Conservation (phyloP, 345 rosid genomes). For the Salix purpurea region DNA sequence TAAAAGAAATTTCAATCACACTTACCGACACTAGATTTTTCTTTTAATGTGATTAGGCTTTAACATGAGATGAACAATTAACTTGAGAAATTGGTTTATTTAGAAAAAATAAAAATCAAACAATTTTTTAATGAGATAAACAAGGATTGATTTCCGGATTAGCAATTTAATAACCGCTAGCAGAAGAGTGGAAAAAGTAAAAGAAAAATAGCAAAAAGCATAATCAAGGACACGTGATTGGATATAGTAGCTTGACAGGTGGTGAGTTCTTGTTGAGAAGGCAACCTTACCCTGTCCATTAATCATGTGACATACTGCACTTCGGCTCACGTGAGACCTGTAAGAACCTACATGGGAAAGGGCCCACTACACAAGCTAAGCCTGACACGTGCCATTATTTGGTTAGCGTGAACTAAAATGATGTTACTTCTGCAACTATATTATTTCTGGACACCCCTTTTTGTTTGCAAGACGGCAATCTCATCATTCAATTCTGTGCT, state of each 20-base stretch:
- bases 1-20: too few relatives aligned
- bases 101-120: too few relatives aligned
- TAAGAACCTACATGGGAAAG: conserved; percentile 15
- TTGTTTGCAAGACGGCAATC: neutral
- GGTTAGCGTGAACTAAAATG: conserved; percentile 9
- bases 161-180: too few relatives aligned
- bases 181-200: neutral
- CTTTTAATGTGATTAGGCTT: too few relatives aligned
- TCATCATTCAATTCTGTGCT: neutral
- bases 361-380: conserved; percentile 36
- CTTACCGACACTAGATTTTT: too few relatives aligned
- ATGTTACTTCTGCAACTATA: conserved; percentile 26
- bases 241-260: conserved; percentile 18
- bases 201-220: neutral
- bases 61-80: too few relatives aligned
- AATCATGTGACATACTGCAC: conserved; percentile 28
- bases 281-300: conserved; percentile 7
- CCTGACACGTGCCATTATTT: conserved; percentile 45
- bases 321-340: conserved; percentile 53
- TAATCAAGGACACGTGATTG: conserved; percentile 28
- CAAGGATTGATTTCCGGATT: too few relatives aligned
- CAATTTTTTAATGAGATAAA: too few relatives aligned
- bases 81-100: too few relatives aligned
- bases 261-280: conserved; percentile 15
- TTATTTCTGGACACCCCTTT: neutral